Conservation (phyloP, 148 eudicot genomes). For the Fagopyrum homotropicum region DNA sequence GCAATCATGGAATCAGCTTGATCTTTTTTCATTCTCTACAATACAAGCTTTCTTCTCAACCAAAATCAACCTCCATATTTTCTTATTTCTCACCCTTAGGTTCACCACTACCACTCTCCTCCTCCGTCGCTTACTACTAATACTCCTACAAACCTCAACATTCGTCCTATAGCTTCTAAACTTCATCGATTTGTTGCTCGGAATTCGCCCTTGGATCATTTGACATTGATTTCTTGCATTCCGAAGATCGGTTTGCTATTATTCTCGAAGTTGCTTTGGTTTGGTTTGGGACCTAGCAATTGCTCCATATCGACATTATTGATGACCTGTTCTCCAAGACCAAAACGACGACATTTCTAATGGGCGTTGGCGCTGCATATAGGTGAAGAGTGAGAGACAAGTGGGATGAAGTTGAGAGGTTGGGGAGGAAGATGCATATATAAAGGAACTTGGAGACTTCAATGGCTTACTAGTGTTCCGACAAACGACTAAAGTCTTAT, state of each 20-base stretch:
- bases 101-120: not conserved
- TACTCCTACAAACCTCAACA: not conserved
- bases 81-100: not conserved
- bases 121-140: not conserved
- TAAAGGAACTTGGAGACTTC: too few relatives aligned
- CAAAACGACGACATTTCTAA: too few relatives aligned
- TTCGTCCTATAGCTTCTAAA: slow-evolving; percentile 15
- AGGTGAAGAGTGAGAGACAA: too few relatives aligned
- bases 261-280: slow-evolving; percentile 60
- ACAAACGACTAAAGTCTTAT: too few relatives aligned
- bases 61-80: not conserved
- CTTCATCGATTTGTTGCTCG: slow-evolving; percentile 24
- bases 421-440: too few relatives aligned
- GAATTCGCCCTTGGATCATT: slow-evolving; percentile 18
- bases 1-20: not conserved
- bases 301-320: too few relatives aligned
- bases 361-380: too few relatives aligned
- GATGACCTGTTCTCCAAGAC: too few relatives aligned
- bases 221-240: slow-evolving; percentile 18
- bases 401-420: too few relatives aligned
- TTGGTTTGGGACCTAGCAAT: too few relatives aligned
- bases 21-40: not conserved
- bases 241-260: slow-evolving; percentile 39
- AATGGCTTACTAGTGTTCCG: too few relatives aligned
- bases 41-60: not conserved